Percentiles rank a stretch among this genome's conserved stretches.
Evolutionary conservation across 2,329 filamentous ascomycete species (phyloP).

Genomic region (Hypomyces perniciosus): DNA sequence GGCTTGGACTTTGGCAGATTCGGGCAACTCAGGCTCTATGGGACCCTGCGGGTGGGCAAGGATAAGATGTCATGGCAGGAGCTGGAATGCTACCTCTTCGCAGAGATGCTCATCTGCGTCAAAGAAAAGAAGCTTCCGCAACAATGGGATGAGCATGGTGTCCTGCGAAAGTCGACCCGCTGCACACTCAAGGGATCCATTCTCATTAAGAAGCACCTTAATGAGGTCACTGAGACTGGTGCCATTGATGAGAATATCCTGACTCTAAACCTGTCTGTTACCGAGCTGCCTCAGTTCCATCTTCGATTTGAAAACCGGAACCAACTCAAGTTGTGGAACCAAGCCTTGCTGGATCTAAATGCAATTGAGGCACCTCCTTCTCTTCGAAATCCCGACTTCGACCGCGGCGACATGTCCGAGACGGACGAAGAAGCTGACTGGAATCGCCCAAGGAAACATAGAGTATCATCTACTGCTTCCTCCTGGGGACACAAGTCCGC

Average conservation of each 20-base stretch:
- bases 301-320: constrained; percentile 78
- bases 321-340: constrained; percentile 86
- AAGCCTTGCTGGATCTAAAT: constrained; percentile 78
- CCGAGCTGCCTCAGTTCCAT: constrained; percentile 89
- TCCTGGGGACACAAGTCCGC: constrained; percentile 77
- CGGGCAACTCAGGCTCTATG: constrained; percentile 84
- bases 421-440: constrained; percentile 78
- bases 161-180: constrained; percentile 59
- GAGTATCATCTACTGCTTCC: constrained; percentile 77
- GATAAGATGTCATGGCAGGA: constrained; percentile 97
- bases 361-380: constrained; percentile 55
- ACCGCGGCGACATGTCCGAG: constrained; percentile 70
- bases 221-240: constrained; percentile 71
- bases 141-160: constrained; percentile 55
- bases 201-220: constrained; percentile 94
- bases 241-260: constrained; percentile 72
- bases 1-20: constrained; percentile 89
- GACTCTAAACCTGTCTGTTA: constrained; percentile 84
- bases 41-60: constrained; percentile 87
- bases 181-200: constrained; percentile 97
- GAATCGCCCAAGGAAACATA: constrained; percentile 59
- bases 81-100: constrained; percentile 92
- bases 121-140: constrained; percentile 81
- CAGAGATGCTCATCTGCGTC: constrained; percentile 98
- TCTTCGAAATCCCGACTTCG: constrained; percentile 67